phyloP scores from a whole-genome alignment of 345 rosid genomes.

The Acer negundo region DNA sequence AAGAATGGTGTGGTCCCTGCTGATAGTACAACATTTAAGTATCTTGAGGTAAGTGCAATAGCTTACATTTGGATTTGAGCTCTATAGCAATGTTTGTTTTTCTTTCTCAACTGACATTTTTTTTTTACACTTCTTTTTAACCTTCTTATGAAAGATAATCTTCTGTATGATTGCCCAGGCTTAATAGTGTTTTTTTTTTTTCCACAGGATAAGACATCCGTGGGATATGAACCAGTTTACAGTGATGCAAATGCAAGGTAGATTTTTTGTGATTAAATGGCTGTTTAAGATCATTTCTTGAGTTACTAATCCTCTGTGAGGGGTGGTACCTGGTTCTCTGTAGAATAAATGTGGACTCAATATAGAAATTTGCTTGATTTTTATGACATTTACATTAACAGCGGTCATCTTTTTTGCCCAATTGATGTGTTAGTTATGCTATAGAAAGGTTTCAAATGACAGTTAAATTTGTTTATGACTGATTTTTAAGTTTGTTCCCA shows the following conservation, averaged over 20 bases:
- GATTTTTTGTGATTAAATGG: conserved; percentile 6
- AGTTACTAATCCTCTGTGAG: background rate
- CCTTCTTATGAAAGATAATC: background rate
- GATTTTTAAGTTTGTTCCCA: background rate
- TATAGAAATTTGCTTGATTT: background rate
- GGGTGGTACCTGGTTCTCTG: background rate
- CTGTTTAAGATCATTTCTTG: background rate
- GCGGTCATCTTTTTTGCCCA: background rate
- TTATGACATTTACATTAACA: background rate
- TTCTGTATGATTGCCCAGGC: background rate
- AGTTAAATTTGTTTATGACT: background rate
- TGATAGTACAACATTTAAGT: conserved; percentile 84
- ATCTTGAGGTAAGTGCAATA: conserved; percentile 65
- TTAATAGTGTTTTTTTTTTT: conserved; percentile 15
- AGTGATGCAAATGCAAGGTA: conserved; percentile 92
- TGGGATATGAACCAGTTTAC: conserved; percentile 83
- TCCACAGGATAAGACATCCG: conserved; percentile 77
- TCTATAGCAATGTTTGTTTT: background rate
- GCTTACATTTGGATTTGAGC: background rate
- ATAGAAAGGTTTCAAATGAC: background rate
- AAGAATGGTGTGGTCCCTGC: conserved; percentile 96
- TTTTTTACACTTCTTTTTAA: background rate
- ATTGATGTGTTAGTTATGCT: background rate
- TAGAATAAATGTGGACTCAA: background rate
- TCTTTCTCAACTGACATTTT: conserved; percentile 4